Evolutionary conservation across 140 eudicot species (phyloP).

Genomic region (Oenanthe javanica): DNA sequence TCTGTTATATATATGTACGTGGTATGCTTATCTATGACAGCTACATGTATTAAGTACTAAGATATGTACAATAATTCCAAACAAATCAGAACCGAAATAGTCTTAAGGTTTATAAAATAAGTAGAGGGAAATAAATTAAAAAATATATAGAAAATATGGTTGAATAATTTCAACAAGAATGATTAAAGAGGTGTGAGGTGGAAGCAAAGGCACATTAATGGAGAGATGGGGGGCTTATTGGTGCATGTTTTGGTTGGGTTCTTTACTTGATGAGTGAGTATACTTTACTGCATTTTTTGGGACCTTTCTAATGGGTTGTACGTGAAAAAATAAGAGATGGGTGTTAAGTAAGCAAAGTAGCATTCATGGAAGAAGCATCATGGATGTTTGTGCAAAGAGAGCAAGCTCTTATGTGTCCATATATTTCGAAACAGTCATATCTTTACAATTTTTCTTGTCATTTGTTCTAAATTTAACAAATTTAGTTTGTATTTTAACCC

Average conservation of each 20-base stretch:
- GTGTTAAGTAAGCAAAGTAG: slow-evolving; percentile 8
- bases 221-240: slow-evolving; percentile 8
- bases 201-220: slow-evolving; percentile 28
- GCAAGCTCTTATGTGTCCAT: too few species aligned
- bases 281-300: not conserved
- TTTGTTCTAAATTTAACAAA: too few species aligned
- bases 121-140: too few species aligned
- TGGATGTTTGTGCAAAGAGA: not conserved
- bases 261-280: slow-evolving; percentile 22
- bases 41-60: not conserved
- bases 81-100: not conserved
- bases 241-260: slow-evolving; percentile 26
- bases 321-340: not conserved
- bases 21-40: not conserved
- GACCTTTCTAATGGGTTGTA: not conserved
- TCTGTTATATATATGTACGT: too few species aligned
- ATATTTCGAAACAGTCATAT: not conserved
- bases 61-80: not conserved
- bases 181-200: slow-evolving; percentile 15
- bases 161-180: not conserved
- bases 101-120: not conserved
- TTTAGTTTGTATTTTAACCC: too few species aligned
- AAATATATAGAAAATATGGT: not conserved
- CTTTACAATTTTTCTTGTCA: too few species aligned
- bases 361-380: not conserved